These are phyloP conservation scores for Rachicladosporium sp. DNA, from an alignment of 2,329 filamentous ascomycete genomes.

Conservation along the genomic window DNA sequence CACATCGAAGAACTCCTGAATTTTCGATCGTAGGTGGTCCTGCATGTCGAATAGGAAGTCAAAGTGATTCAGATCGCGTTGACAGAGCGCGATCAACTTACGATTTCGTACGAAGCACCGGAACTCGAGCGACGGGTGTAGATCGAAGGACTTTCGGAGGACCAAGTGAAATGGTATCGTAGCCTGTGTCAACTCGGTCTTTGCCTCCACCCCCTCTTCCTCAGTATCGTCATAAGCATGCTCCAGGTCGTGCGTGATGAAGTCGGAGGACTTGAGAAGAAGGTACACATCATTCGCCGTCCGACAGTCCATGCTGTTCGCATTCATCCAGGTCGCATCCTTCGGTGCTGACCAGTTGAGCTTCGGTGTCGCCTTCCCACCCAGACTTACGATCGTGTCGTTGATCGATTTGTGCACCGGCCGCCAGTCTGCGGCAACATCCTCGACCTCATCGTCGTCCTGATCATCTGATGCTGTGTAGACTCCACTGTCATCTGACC, in stretches of 20 bases:
- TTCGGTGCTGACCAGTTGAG: slow-evolving; percentile 96
- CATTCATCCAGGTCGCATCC: slow-evolving; percentile 83
- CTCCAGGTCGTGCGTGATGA: slow-evolving; percentile 85
- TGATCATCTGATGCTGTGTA: slow-evolving; percentile 20
- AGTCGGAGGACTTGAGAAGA: slow-evolving; percentile 85
- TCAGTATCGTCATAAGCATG: slow-evolving; percentile 68
- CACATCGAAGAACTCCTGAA: slow-evolving; percentile 65
- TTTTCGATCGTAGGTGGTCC: slow-evolving; percentile 52
- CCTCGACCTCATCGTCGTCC: slow-evolving; percentile 46
- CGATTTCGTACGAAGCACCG: slow-evolving; percentile 84
- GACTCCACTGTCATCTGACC: slow-evolving; percentile 34
- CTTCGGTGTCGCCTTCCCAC: slow-evolving; percentile 80
- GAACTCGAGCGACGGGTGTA: slow-evolving; percentile 88
- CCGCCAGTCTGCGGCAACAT: slow-evolving; percentile 50
- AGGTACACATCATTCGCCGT: slow-evolving; percentile 86
- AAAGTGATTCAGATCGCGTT: slow-evolving; percentile 84
- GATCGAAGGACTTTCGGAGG: slow-evolving; percentile 67
- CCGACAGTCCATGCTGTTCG: slow-evolving; percentile 84
- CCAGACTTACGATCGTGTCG: slow-evolving; percentile 64
- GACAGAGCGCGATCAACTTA: slow-evolving; percentile 68
- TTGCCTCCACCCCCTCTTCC: slow-evolving; percentile 4
- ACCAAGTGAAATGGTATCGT: slow-evolving; percentile 66
- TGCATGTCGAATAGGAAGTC: slow-evolving; percentile 63
- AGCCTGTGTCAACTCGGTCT: slow-evolving; percentile 9
- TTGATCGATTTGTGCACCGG: slow-evolving; percentile 69